Conservation (phyloP, 306 rosid genomes). For the Castanea sativa region DNA sequence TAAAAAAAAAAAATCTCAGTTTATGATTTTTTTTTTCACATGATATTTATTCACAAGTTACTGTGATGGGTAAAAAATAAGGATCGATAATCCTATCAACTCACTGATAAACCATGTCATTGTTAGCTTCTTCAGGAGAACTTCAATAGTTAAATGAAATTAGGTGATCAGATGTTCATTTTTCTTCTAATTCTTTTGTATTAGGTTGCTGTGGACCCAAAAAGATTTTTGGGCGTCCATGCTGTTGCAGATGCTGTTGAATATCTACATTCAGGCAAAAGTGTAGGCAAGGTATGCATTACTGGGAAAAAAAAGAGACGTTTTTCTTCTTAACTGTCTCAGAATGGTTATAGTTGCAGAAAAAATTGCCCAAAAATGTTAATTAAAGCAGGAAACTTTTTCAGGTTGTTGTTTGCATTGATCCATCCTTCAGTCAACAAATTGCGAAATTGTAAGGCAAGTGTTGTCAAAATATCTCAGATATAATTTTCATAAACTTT, state of each 20-base stretch:
- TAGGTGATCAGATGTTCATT: not conserved
- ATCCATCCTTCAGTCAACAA: conserved; percentile 58
- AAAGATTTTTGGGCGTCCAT: conserved; percentile 64
- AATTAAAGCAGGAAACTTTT: conserved; percentile 8
- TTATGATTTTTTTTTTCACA: too few species aligned
- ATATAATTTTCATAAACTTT: not conserved
- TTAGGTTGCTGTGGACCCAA: conserved; percentile 78
- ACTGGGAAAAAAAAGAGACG: not conserved
- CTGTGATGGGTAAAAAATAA: too few species aligned
- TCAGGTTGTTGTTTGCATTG: conserved; percentile 88
- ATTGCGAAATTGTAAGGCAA: conserved; percentile 62
- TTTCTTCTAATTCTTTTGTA: conserved; percentile 16
- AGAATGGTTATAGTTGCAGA: not conserved
- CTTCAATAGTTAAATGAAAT: not conserved
- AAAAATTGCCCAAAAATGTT: not conserved
- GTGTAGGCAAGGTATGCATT: conserved; percentile 85
- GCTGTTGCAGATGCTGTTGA: conserved; percentile 89
- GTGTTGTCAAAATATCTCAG: not conserved
- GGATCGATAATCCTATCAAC: too few species aligned
- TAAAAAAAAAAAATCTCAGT: too few species aligned
- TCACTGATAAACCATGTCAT: too few species aligned
- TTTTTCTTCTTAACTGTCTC: not conserved
- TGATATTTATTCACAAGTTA: not conserved
- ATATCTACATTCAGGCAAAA: conserved; percentile 92
- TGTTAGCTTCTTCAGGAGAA: not conserved